Conservation (phyloP, 2,329 filamentous ascomycete genomes). For the Cytospora mali region DNA sequence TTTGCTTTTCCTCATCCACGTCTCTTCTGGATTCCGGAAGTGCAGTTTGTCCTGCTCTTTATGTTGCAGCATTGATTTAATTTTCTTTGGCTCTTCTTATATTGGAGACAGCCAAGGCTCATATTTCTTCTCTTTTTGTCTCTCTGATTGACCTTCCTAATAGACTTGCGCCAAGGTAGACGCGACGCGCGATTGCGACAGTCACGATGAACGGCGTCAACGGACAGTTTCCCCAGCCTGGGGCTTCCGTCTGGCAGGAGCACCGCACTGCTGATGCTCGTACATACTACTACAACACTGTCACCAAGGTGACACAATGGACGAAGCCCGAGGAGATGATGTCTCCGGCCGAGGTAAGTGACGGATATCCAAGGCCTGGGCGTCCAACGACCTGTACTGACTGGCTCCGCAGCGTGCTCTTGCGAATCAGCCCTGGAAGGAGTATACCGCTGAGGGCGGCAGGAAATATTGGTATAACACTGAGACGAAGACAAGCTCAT, state of each 20-base stretch:
- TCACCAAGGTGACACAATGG: conserved; percentile 91
- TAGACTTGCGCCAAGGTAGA: not conserved
- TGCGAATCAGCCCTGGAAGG: conserved; percentile 85
- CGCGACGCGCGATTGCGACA: conserved; percentile 3
- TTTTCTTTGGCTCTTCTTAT: not conserved
- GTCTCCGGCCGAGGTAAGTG: conserved; percentile 73
- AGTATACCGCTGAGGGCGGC: conserved; percentile 84
- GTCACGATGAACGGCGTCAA: conserved; percentile 60
- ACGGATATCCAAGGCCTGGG: conserved; percentile 1
- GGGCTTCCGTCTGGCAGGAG: conserved; percentile 69
- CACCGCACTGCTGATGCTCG: conserved; percentile 80
- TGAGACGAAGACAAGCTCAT: conserved; percentile 88
- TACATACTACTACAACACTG: conserved; percentile 86
- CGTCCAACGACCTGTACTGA: conserved; percentile 28
- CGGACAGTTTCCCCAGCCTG: conserved; percentile 40
- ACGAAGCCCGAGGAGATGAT: conserved; percentile 89
- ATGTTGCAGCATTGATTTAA: not conserved
- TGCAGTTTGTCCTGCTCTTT: not conserved
- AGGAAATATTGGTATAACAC: conserved; percentile 95
- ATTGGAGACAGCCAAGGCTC: not conserved
- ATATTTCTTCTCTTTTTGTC: not conserved
- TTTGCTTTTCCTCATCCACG: not conserved
- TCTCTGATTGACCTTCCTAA: conserved; percentile 1
- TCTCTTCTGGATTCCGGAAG: not conserved
- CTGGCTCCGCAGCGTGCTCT: conserved; percentile 66